phyloP scores from a whole-genome alignment of 306 rosid species.

The Luffa acutangula region DNA sequence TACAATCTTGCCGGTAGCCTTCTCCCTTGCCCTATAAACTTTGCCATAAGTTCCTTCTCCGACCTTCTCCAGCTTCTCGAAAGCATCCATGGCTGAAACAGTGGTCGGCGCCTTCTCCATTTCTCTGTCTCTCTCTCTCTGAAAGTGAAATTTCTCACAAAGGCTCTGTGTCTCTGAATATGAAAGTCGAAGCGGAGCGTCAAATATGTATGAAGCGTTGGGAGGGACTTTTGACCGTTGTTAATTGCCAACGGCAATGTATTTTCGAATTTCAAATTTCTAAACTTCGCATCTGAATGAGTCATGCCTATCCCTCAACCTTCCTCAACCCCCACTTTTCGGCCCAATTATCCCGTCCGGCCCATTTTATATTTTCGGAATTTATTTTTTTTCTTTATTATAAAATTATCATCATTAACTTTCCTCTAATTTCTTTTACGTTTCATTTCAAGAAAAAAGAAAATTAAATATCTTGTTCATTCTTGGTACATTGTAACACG shows the following conservation, averaged over 20 bases:
- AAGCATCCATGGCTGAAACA: slow-evolving; percentile 69
- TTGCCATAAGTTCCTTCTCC: slow-evolving; percentile 95
- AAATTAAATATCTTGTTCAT: too few relatives aligned
- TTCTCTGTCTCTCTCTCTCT: slow-evolving; percentile 8
- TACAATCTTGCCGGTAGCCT: slow-evolving; percentile 74
- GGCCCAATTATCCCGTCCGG: not conserved
- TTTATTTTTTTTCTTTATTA: not conserved
- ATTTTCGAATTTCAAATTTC: slow-evolving; percentile 1
- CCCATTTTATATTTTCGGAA: not conserved
- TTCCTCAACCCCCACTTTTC: not conserved
- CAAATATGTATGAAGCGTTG: slow-evolving; percentile 1
- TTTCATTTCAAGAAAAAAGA: too few relatives aligned
- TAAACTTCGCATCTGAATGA: not conserved
- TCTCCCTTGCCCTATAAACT: slow-evolving; percentile 80
- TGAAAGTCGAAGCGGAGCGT: not conserved
- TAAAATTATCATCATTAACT: not conserved
- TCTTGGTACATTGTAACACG: too few relatives aligned
- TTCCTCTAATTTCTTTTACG: not conserved
- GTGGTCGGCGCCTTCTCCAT: slow-evolving; percentile 23
- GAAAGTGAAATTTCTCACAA: not conserved
- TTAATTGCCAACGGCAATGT: not conserved
- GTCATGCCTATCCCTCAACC: not conserved
- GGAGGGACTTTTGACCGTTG: slow-evolving; percentile 9
- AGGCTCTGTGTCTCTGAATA: not conserved
- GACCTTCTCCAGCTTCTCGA: slow-evolving; percentile 83